Evolutionary conservation across 108 stramenopile species (phyloP), one percentile per base, ranked within the genome.

Genomic region (Pseudonitzschia delicatissima): DNA sequence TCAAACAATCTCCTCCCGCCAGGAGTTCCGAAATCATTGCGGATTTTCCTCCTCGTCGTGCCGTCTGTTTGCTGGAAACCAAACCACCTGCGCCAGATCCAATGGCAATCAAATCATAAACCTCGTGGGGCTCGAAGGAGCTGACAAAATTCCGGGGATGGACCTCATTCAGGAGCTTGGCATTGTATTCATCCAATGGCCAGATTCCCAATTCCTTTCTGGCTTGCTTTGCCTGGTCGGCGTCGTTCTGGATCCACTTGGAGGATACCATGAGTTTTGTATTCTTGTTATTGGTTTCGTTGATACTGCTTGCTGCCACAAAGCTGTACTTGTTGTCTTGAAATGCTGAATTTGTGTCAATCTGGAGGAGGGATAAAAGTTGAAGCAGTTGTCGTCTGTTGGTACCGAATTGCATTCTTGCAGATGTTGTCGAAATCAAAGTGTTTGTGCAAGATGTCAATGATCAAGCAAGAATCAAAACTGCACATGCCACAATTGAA

Each of bases 71-170:
- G 21, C 80, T 77, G 7, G 77, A 76, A 1, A 93, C 92, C 45
- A 93, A 66, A 27, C 92, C 92, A n/a, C 92, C 92, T 5, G 92
- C 87, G 0, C 92, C 92, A 15, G 95, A 81, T 23, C 94, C 92
- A 62, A 92, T 87, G 15, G 84, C 91, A 53, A 96, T 94, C 33
- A 98, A 68, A 68, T 98, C 95, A 63, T 97, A 98, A 0, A 77
- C 49, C 47, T 69, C 73, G 44, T 72, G 52, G 17, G 86, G 64
- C 23, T 62, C 74, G 8, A 64, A 36, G 26, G 64, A 45, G 31
- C 81, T 68, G 20, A 82, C 28, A 35, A 73, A 90, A 11, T 69
- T 35, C 28, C 71, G 50, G 13, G 82, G 88, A 68, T 81, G 85
- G 25, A 91, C 90, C 68, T 91, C 78, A 62, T 91, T 87, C 23